Conservation (phyloP, 106 monocot species). For the Apostasia shenzhenica region DNA sequence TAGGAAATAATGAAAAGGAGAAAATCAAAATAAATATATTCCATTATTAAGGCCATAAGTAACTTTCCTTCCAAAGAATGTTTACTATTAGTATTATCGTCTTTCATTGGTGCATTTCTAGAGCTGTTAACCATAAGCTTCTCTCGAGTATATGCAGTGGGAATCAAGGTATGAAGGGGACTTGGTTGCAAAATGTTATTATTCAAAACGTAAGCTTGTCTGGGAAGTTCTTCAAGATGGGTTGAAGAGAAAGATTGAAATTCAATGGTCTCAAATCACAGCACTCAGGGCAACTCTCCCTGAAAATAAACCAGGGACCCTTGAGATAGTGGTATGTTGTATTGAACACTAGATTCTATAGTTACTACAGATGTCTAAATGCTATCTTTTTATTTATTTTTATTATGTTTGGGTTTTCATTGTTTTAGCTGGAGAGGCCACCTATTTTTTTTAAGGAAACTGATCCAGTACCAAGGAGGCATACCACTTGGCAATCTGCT, state of each 20-base stretch:
- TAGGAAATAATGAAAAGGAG: too few relatives aligned
- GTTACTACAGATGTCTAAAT: not conserved
- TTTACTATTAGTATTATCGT: too few relatives aligned
- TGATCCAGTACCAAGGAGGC: constrained; percentile 89
- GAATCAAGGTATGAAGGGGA: constrained; percentile 63
- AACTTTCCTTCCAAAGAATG: too few relatives aligned
- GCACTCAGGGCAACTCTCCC: constrained; percentile 49
- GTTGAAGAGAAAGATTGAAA: constrained; percentile 77
- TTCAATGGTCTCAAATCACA: constrained; percentile 70
- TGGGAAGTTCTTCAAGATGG: constrained; percentile 77
- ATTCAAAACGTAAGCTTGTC: constrained; percentile 60
- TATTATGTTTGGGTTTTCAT: not conserved
- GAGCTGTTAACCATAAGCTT: too few relatives aligned
- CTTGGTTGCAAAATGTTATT: constrained; percentile 69
- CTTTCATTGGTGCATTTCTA: too few relatives aligned
- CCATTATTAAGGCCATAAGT: too few relatives aligned
- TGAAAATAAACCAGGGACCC: constrained; percentile 43
- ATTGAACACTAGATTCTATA: not conserved
- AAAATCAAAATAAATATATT: too few relatives aligned
- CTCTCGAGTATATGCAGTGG: constrained; percentile 20
- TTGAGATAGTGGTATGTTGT: constrained; percentile 58
- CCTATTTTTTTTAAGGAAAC: constrained; percentile 90
- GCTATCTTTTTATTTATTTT: too few relatives aligned
- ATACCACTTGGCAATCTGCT: constrained; percentile 87
- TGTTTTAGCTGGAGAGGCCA: constrained; percentile 63